A percentile compares a stretch with the other conserved stretches of the same genome.
phyloP scores from a whole-genome alignment of 805 yeast species.

The Jamesozyma lodderae region DNA sequence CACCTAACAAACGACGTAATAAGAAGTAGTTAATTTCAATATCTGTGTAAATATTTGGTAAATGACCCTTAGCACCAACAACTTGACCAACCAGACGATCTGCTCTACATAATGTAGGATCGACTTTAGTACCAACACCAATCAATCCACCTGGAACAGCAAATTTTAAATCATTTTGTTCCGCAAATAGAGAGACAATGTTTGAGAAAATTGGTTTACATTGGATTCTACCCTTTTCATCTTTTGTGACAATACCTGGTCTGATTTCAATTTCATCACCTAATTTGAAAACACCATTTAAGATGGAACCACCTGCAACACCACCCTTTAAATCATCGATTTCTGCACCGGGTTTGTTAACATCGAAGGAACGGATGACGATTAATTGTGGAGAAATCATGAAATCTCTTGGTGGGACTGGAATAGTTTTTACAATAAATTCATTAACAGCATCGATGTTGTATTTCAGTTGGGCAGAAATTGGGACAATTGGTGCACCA shows the following conservation, averaged over 20 bases:
- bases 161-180: conserved; percentile 92
- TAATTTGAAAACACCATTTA: conserved; percentile 91
- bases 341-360: conserved; percentile 97
- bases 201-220: conserved; percentile 94
- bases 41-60: conserved; percentile 94
- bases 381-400: conserved; percentile 87
- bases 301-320: conserved; percentile 98
- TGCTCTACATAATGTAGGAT: conserved; percentile 98
- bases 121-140: conserved; percentile 99
- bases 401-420: conserved; percentile 95
- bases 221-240: conserved; percentile 77
- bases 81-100: conserved; percentile 99
- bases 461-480: conserved; percentile 96
- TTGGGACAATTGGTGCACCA: conserved; percentile 98
- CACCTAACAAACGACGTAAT: conserved; percentile 94
- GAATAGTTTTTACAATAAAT: conserved; percentile 85
- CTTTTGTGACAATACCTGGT: conserved; percentile 98
- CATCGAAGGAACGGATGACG: conserved; percentile 97
- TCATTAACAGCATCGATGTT: conserved; percentile 98
- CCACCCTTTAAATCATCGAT: conserved; percentile 97
- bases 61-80: conserved; percentile 92
- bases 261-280: conserved; percentile 98
- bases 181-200: conserved; percentile 91
- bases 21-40: conserved; percentile 95
- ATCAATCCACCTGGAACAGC: conserved; percentile 99